Base-by-base conservation (phyloP, 164 flowering plant genomes). In the Dillenia turbinata region DNA sequence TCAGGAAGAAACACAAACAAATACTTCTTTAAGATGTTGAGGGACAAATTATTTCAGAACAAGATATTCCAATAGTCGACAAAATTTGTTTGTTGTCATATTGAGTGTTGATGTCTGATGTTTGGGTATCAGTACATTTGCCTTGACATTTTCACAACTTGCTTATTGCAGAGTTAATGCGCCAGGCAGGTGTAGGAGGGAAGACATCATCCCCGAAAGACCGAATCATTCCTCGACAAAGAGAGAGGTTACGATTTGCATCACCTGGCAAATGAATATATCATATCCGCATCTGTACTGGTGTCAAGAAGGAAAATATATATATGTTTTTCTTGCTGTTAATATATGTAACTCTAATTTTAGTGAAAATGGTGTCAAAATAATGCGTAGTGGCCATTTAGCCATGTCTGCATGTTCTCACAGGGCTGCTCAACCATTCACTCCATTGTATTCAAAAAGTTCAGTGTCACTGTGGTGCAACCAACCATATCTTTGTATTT, bases 131-230 rank as follows among this genome's bases (percentile, higher is more conserved):
- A 0, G 40, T 33, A 5, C 40, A 33, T 33, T 33, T 33, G 40
- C 40, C 40, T 4, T 33, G 7, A 33, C 40, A 33, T 33, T 33
- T 33, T 33, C 7, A 5, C 0, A 33, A 4, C 7, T 5, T 33
- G 40, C 40, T 33, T 22, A 43, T 61, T 62, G 70, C 74, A 83
- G 90, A 73, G 63, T 69, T 77, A 68, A 69, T 78, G 76, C 87
- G 90, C 15, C 78, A 75, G 66, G 79, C 86, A 66, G 79, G 80
- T 52, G 75, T 60, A 16, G 81, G 72, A 46, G 75, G 73, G 19
- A 85, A 77, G 66, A 73, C 77, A 45, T 62, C 77, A 58, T 85
- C 87, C 54, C 87, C 87, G 17, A 79, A 76, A 52, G 84, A 85
- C 59, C 71, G 61, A 45, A 68, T 49, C 43, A 22, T 68, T 16